Conservation (phyloP, 2,329 filamentous ascomycete genomes). For the Penicillium crustosum region DNA sequence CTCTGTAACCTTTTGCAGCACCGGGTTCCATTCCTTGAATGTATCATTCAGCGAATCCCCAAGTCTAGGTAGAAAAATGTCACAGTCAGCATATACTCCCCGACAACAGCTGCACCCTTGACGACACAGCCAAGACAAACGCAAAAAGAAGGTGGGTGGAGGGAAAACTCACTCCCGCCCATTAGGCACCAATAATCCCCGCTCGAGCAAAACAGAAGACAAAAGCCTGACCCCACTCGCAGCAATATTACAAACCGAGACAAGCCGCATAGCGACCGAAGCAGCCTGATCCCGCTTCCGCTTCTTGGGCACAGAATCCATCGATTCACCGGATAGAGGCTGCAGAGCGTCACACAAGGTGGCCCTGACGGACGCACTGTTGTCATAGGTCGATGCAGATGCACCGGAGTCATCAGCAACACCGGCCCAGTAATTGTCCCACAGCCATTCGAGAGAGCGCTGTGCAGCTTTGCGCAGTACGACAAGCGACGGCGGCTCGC, state of each 20-base stretch:
- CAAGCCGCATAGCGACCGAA: slow-evolving; percentile 26
- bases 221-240: slow-evolving; percentile 21
- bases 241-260: slow-evolving; percentile 30
- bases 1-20: slow-evolving; percentile 39
- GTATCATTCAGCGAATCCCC: slow-evolving; percentile 29
- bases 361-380: slow-evolving; percentile 17
- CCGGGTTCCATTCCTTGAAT: slow-evolving; percentile 38
- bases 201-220: slow-evolving; percentile 30
- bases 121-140: neutral
- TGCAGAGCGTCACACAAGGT: slow-evolving; percentile 23
- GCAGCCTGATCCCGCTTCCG: slow-evolving; percentile 27
- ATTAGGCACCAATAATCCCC: slow-evolving; percentile 26
- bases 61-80: slow-evolving; percentile 18
- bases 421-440: slow-evolving; percentile 78
- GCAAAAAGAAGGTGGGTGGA: neutral
- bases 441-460: slow-evolving; percentile 79
- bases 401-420: slow-evolving; percentile 37
- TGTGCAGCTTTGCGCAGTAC: slow-evolving; percentile 69
- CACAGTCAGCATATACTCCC: slow-evolving; percentile 5
- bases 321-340: slow-evolving; percentile 12
- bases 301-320: slow-evolving; percentile 31
- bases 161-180: slow-evolving; percentile 30
- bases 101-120: neutral
- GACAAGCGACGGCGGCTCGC: slow-evolving; percentile 74
- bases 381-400: slow-evolving; percentile 10